Evolutionary conservation across 768 basidiomycete genomes (phyloP), one percentile per base, ranked within the genome.

Genomic region (Neoboletus brunneissimus): DNA sequence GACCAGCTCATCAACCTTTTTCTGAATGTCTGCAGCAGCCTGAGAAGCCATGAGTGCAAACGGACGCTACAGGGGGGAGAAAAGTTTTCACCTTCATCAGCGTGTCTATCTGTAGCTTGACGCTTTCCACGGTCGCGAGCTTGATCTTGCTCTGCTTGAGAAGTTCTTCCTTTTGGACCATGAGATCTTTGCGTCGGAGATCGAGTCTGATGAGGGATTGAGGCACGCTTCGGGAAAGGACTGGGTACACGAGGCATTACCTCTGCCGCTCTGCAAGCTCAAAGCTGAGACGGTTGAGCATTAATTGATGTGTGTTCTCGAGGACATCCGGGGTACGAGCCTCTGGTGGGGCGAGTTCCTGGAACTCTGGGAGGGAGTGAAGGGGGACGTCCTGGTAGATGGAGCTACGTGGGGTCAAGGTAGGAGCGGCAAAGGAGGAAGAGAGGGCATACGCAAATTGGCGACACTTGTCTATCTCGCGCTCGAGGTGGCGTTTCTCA

Each of bases 401-500:
- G 29, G 91, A 93, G 22, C 93, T 94, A 59, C 11, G 38, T 27
- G 32, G 34, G 25, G 42, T 57, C 40, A 49, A 54, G 53, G 20
- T 29, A 49, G 58, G 44, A 43, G 49, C 16, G 44, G 16, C 0
- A 18, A 53, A 27, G 27, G 27, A 41, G 31, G 40, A 29, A 16
- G 34, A 8, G 22, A 11, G 8, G 2, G 9, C 44, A 79, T 68
- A 94, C 91, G 89, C 90, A 67, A 93, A 95, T 67, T 94, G 91
- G 47, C 90, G 83, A 73, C 93, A 95, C 68, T 94, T 93, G 64
- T 91, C 89, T 35, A 95, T 95, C 75, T 95, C 93, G 54, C 90
- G 81, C 71, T 94, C 91, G 6, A 95, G 82, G 66, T 95, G 91
- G 27, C 91, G 81, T 67, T 90, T 91, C 73, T 95, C 92, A 63